Evolutionary conservation across 1,284 basidiomycete genomes (phyloP).

Genomic region (Cryptococcus jaspeensis): DNA sequence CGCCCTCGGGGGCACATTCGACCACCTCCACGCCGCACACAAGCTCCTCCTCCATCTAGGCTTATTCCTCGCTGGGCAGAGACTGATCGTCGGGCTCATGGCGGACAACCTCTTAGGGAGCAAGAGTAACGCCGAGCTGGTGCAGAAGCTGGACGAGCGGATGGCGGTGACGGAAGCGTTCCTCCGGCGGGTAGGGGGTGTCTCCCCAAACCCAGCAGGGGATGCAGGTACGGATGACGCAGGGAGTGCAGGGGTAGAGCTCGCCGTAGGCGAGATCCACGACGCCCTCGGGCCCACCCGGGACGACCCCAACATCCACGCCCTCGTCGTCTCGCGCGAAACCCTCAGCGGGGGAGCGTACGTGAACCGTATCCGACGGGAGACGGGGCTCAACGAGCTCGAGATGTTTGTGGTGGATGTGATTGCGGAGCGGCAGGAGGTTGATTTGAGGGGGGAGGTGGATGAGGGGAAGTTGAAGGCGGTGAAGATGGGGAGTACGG

Average conservation of each 20-base stretch:
- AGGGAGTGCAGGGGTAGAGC: background rate
- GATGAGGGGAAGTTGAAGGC: constrained; percentile 68
- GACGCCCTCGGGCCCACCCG: constrained; percentile 88
- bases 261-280: constrained; percentile 64
- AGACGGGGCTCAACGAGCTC: constrained; percentile 59
- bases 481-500: constrained; percentile 87
- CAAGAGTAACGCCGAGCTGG: constrained; percentile 68
- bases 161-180: constrained; percentile 62
- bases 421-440: constrained; percentile 60
- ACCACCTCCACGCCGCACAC: constrained; percentile 96
- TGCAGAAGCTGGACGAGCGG: constrained; percentile 66
- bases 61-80: constrained; percentile 71
- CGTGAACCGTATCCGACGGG: constrained; percentile 32
- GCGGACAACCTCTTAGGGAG: constrained; percentile 71
- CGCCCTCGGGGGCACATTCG: constrained; percentile 79
- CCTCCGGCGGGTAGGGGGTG: constrained; percentile 46
- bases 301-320: constrained; percentile 78
- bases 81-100: constrained; percentile 84
- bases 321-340: constrained; percentile 81
- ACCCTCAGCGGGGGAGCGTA: constrained; percentile 69
- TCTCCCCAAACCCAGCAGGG: background rate
- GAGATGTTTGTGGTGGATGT: constrained; percentile 79
- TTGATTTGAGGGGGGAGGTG: constrained; percentile 54
- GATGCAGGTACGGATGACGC: constrained; percentile 3
- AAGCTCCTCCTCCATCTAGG: constrained; percentile 94